Evolutionary conservation across 2,329 filamentous ascomycete species (phyloP), one percentile per base, ranked within the genome.

Genomic region (Aureobasidium lini): DNA sequence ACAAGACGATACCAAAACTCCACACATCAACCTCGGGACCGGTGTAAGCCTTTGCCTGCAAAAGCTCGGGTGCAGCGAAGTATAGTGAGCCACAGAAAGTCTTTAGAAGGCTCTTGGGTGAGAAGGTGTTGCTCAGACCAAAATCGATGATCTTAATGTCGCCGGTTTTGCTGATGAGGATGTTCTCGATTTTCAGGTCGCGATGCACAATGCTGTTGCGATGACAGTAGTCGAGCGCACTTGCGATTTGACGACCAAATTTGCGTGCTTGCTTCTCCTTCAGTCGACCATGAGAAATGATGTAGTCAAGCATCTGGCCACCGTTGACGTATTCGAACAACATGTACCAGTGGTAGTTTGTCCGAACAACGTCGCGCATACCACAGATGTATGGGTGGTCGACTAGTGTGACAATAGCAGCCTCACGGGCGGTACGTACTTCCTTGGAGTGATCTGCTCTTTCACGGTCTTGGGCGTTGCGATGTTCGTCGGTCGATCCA

Each of bases 71-170:
- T 1, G 94, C 94, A 31, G 94, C 94, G 76, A 99, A 99, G 72
- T 99, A 99, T 39, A 99, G 78, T 79, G 92, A 96, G 48, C 94
- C 94, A 69, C 94, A 99, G 70, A 97, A 99, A 0, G 94, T 99
- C 76, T 96, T 96, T 60, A 97, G 81, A 63, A 95, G 87, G 62
- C 83, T 84, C 46, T 86, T 81, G 0, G 94, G 94, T 6, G 90
- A 87, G 73, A 96, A 99, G 4, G 97, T 83, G 69, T 99, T 99
- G 77, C 93, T 97, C 58, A 99, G 80, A 32, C 93, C 94, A 72
- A 99, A 99, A 71, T 99, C 94, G 66, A 99, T 99, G 68, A 99
- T 97, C 72, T 97, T 97, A 75, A 99, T 99, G 71, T 99, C 94
- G 42, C 94, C 94, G 1, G 89, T 96, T 79, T 97, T 97, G 80